Evolutionary conservation across 225 moss, liverwort and hornwort species (phyloP).

Genomic region (Takakia lepidozioides): DNA sequence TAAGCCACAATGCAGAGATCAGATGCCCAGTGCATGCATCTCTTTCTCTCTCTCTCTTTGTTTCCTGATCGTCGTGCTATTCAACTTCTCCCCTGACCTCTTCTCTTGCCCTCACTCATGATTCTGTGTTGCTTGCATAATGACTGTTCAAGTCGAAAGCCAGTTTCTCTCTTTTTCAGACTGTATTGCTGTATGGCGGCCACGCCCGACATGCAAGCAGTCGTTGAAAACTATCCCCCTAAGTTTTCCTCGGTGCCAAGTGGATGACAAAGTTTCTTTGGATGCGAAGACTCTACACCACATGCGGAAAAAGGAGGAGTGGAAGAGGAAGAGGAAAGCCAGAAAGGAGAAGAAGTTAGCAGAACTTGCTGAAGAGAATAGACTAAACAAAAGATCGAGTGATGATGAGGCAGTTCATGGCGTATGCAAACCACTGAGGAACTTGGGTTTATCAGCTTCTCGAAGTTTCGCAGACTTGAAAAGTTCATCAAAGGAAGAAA

Average conservation of each 20-base stretch:
- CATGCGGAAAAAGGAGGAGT: constrained; percentile 42
- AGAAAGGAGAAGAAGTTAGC: constrained; percentile 31
- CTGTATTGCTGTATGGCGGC: constrained; percentile 4
- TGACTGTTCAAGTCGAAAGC: too few relatives aligned
- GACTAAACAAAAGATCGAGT: constrained; percentile 11
- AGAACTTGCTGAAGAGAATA: constrained; percentile 21
- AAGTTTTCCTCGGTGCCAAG: constrained; percentile 23
- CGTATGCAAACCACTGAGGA: too few relatives aligned
- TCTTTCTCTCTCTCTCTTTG: too few relatives aligned
- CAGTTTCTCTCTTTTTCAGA: constrained; percentile 14
- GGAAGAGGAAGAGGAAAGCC: constrained; percentile 34
- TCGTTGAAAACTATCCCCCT: neutral
- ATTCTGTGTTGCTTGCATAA: too few relatives aligned
- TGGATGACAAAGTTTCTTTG: constrained; percentile 15
- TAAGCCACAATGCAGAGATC: too few relatives aligned
- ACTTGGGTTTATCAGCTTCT: too few relatives aligned
- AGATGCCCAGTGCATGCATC: too few relatives aligned
- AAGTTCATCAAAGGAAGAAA: too few relatives aligned
- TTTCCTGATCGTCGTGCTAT: too few relatives aligned
- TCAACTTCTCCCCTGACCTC: too few relatives aligned
- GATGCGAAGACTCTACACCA: constrained; percentile 44
- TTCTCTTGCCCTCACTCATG: too few relatives aligned
- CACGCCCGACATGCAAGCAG: neutral
- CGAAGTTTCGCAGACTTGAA: too few relatives aligned
- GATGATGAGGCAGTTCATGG: neutral